Conservation (phyloP, 2,329 filamentous ascomycete genomes). For the Sporothrix brunneoviolacea region DNA sequence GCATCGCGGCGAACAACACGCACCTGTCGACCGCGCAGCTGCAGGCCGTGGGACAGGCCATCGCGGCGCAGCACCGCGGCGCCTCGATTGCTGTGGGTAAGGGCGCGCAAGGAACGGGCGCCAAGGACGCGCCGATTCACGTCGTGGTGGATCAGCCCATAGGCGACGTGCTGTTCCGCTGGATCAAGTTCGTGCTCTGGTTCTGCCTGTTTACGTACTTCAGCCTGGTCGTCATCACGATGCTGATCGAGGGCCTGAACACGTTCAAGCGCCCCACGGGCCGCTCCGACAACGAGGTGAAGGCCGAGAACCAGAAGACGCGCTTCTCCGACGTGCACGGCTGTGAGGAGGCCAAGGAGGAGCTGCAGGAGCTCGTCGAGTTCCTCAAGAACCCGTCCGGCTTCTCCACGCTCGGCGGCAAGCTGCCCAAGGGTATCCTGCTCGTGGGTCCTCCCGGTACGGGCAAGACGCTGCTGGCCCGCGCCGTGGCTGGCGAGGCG, state of each 20-base stretch:
- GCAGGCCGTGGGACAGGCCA: constrained; percentile 74
- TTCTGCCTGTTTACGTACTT: constrained; percentile 77
- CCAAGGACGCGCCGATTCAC: constrained; percentile 80
- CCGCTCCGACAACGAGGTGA: constrained; percentile 68
- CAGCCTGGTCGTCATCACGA: constrained; percentile 68
- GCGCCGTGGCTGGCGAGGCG: constrained; percentile 92
- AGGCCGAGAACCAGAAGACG: constrained; percentile 85
- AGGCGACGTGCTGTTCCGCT: constrained; percentile 74
- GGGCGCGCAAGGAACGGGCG: constrained; percentile 53
- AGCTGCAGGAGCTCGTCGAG: constrained; percentile 93
- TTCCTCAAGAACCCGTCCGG: constrained; percentile 90
- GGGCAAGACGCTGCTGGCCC: constrained; percentile 90
- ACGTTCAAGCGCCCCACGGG: constrained; percentile 72
- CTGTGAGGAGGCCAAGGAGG: constrained; percentile 96
- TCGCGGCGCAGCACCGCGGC: constrained; percentile 64
- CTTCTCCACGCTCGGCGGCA: constrained; percentile 90
- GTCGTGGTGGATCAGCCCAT: constrained; percentile 91
- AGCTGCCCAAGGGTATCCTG: constrained; percentile 93
- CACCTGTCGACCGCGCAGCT: constrained; percentile 52
- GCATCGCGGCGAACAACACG: constrained; percentile 27
- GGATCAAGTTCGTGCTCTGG: constrained; percentile 77
- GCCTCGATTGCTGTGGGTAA: constrained; percentile 54
- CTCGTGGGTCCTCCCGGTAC: constrained; percentile 94
- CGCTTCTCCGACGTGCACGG: constrained; percentile 92
- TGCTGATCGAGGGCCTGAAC: constrained; percentile 75